A percentile compares a stretch with the other conserved stretches of the same genome.
phyloP scores from a whole-genome alignment of 306 rosid genomes.

The Vigna nakashimae region DNA sequence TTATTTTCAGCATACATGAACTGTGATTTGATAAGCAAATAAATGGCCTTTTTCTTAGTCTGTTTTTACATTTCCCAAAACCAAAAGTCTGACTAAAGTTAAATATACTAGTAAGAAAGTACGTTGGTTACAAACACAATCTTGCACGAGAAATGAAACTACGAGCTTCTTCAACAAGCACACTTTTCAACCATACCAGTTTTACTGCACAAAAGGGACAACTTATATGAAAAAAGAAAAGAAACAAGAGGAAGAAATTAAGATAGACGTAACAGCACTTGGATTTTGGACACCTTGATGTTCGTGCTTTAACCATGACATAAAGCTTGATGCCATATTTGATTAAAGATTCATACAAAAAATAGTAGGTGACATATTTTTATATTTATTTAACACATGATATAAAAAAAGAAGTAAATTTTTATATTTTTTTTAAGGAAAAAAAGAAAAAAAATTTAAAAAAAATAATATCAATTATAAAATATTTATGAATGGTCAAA shows the following conservation, averaged over 20 bases:
- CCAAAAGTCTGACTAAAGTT: constrained; percentile 35
- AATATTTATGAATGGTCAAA: too few relatives aligned
- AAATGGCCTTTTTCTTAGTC: constrained; percentile 17
- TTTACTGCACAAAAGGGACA: neutral
- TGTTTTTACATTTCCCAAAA: constrained; percentile 37
- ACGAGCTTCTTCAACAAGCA: constrained; percentile 42
- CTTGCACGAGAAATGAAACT: constrained; percentile 22
- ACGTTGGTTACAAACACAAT: constrained; percentile 28
- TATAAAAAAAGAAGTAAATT: too few relatives aligned
- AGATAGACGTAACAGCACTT: neutral
- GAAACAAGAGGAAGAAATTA: neutral
- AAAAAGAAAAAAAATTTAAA: fast-evolving
- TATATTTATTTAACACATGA: too few relatives aligned
- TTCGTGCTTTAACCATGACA: neutral
- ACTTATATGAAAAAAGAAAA: neutral
- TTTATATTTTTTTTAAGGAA: too few relatives aligned
- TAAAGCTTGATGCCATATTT: neutral
- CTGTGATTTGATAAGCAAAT: constrained; percentile 33
- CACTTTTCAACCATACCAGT: constrained; percentile 8
- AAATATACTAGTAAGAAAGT: constrained; percentile 18
- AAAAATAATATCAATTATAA: too few relatives aligned
- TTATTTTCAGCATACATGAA: constrained; percentile 14
- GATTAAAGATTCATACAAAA: neutral
- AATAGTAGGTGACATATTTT: too few relatives aligned
- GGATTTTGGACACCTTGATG: constrained; percentile 3